Percentiles rank a stretch among this genome's conserved stretches.
Conservation (phyloP, 2,329 filamentous ascomycete genomes). For the Apiospora saccharicola region DNA sequence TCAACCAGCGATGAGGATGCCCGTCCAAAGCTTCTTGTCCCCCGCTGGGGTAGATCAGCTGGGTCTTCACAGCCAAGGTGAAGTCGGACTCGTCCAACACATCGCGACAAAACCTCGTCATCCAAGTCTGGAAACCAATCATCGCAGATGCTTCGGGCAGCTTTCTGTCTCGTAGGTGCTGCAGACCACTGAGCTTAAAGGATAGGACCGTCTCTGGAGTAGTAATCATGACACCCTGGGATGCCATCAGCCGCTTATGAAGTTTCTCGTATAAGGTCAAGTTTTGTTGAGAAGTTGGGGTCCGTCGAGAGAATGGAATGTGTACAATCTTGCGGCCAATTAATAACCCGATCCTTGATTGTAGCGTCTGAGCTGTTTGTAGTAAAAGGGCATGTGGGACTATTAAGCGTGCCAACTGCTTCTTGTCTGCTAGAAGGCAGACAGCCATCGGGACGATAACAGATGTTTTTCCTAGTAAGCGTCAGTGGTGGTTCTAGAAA, state of each 20-base stretch:
- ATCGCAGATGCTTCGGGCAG: background rate
- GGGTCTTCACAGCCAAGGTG: slow-evolving; percentile 60
- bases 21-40: slow-evolving; percentile 57
- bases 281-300: slow-evolving; percentile 41
- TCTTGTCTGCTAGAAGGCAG: no score
- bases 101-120: slow-evolving; percentile 55
- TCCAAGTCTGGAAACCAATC: background rate
- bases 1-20: slow-evolving; percentile 59
- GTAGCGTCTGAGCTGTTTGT: slow-evolving; percentile 65
- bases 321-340: no score
- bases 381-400: slow-evolving; percentile 64
- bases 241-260: background rate
- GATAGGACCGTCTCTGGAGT: background rate
- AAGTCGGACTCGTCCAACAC: slow-evolving; percentile 71
- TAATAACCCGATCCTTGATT: no score
- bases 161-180: background rate
- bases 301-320: slow-evolving; percentile 64
- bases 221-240: background rate
- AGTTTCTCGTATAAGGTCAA: slow-evolving; percentile 25
- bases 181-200: background rate
- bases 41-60: slow-evolving; percentile 65
- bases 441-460: slow-evolving; percentile 66
- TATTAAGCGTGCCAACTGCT: slow-evolving; percentile 62
- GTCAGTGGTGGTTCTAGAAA: no score
- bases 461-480: slow-evolving; percentile 61